Conservation (phyloP, 495 filamentous ascomycete genomes). For the Cercophora samala region DNA sequence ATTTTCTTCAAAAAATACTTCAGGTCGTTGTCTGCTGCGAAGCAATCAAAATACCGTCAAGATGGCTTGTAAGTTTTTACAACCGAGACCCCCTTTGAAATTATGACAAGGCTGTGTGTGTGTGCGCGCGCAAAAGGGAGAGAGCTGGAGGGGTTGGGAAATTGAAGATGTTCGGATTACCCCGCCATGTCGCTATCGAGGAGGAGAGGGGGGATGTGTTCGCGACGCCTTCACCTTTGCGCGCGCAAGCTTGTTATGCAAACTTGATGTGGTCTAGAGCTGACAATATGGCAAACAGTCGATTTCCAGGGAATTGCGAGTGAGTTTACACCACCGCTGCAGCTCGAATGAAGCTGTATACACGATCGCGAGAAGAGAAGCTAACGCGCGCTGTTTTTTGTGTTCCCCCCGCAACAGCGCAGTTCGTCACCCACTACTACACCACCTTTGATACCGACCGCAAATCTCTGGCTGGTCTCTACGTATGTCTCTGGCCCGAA, state of each 20-base stretch:
- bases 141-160: neutral
- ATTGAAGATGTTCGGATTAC: neutral
- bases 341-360: neutral
- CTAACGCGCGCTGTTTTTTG: conserved; percentile 14
- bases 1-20: neutral
- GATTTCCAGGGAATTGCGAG: conserved; percentile 30
- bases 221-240: neutral
- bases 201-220: neutral
- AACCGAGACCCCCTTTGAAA: neutral
- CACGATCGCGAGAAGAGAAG: neutral
- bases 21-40: neutral
- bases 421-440: conserved; percentile 90
- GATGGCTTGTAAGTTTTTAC: conserved; percentile 3
- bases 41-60: neutral
- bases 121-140: neutral
- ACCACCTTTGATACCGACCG: conserved; percentile 72
- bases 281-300: neutral
- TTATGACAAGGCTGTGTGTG: neutral
- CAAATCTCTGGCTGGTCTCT: conserved; percentile 60
- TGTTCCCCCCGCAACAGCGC: conserved; percentile 47
- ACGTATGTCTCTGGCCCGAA: conserved; percentile 54
- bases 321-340: conserved; percentile 19
- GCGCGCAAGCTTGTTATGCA: conserved; percentile 11
- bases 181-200: neutral
- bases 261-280: neutral